A percentile compares a stretch with the other conserved stretches of the same genome.
phyloP scores from a whole-genome alignment of 306 rosid species.

The Medicago truncatula region DNA sequence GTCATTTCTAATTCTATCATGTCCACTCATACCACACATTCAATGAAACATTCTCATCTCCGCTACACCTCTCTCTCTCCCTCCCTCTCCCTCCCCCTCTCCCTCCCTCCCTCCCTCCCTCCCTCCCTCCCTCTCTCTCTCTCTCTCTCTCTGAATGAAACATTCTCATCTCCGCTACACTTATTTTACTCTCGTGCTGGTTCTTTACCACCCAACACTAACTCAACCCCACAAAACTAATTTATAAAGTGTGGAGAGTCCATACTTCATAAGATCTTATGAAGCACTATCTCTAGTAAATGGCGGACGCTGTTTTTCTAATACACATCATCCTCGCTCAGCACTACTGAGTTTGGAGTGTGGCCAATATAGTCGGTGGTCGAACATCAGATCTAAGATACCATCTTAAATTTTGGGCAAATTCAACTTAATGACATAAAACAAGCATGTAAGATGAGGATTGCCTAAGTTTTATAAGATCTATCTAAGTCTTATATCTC shows the following conservation, averaged over 20 bases:
- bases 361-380: neutral
- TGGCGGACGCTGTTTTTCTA: neutral
- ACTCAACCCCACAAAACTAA: neutral
- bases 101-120: no score
- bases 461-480: neutral
- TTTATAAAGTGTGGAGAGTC: neutral
- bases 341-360: neutral
- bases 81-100: no score
- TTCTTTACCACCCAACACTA: no score
- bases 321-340: neutral
- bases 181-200: no score
- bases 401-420: neutral
- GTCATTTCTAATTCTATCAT: no score
- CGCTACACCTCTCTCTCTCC: no score
- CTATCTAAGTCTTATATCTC: neutral
- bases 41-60: no score
- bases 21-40: no score
- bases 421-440: neutral
- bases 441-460: neutral
- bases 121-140: no score
- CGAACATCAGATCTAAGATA: neutral
- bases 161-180: no score
- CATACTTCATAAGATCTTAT: neutral
- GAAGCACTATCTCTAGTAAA: neutral
- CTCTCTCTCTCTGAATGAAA: no score